A percentile compares a stretch with the other conserved stretches of the same genome.
Evolutionary conservation across 495 filamentous ascomycete genomes (phyloP).

Genomic region (Penicillium atrosanguineum): DNA sequence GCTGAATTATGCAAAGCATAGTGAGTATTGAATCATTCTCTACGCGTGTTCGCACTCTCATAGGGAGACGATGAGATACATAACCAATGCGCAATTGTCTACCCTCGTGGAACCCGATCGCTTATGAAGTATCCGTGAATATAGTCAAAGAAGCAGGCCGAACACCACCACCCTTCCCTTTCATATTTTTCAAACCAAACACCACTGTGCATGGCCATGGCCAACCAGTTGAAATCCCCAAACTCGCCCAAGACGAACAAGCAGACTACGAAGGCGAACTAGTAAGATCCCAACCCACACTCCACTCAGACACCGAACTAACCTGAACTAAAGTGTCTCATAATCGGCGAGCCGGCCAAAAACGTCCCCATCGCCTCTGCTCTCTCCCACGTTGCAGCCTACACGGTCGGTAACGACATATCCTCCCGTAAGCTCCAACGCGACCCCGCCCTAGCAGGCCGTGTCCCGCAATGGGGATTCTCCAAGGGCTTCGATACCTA

Average conservation of each 20-base stretch:
- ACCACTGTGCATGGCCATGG: slow-evolving; percentile 44
- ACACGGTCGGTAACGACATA: slow-evolving; percentile 50
- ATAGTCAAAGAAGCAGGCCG: slow-evolving; percentile 50
- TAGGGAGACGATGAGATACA: no score
- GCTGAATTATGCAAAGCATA: slow-evolving; percentile 41
- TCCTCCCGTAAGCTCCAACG: slow-evolving; percentile 47
- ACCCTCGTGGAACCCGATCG: neutral
- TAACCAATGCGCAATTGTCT: no score
- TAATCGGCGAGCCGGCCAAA: slow-evolving; percentile 46
- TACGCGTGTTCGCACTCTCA: no score
- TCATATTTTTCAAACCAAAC: slow-evolving; percentile 50
- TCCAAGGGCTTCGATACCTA: slow-evolving; percentile 78
- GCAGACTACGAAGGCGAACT: slow-evolving; percentile 56
- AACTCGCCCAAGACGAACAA: slow-evolving; percentile 47
- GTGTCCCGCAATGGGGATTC: slow-evolving; percentile 68
- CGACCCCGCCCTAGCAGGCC: slow-evolving; percentile 50
- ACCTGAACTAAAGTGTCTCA: slow-evolving; percentile 10
- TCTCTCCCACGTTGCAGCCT: slow-evolving; percentile 47
- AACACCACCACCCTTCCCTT: slow-evolving; percentile 45
- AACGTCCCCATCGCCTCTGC: slow-evolving; percentile 41
- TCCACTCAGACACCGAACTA: neutral
- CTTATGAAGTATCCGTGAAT: neutral
- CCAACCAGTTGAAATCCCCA: slow-evolving; percentile 41
- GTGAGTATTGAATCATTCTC: slow-evolving; percentile 13
- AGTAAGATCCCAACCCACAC: slow-evolving; percentile 12